Evolutionary conservation across 106 monocot species (phyloP), one percentile per base, ranked within the genome.

Genomic region (Chionographis japonica): DNA sequence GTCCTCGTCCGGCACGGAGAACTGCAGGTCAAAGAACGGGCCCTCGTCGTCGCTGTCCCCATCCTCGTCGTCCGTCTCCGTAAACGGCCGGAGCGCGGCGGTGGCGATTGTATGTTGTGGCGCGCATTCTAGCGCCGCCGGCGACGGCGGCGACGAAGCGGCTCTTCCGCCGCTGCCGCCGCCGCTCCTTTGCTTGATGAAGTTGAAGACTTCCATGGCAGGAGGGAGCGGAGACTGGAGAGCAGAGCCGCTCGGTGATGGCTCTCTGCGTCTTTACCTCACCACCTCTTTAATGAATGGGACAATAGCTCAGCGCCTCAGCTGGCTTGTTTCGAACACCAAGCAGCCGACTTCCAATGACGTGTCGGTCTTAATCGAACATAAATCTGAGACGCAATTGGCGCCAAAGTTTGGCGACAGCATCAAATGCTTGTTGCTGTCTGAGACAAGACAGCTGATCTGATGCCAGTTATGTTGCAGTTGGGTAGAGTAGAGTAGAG

Each of bases 21-120:
- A 80, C 71, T 87, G 82, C 10, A 83, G 76, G 49, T 87, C 87
- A 41, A 83, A 77, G 79, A 80, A 86, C 8, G 85, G 69, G 36
- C 80, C 79, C 4, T 84, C 84, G 54, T 73, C 84, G 37, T 76
- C 65, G 10, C 43, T 70, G 65, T 66, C 67, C 2, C 58, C 71
- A 27, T 27, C 27, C 27, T 27, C 27, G 62, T 65, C 70, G 19
- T 66, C 62, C n/a, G 62, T 19, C 38, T 60, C 71, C 4, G 17
- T 13, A 1, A 67, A 54, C 6, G 67, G 67, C 4, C 40, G 67
- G 38, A 70, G 63, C 13, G 51, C 58, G 16, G 72, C 19, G 38
- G 38, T 51, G 36, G 73, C 73, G 41, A 69, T 62, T 3, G 76
- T 61, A 56, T n/a, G 51, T n/a, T 19, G 64, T 65, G 55, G 62